Conservation (phyloP, 768 basidiomycete species). For the Chalciporus sphaerocephalus region DNA sequence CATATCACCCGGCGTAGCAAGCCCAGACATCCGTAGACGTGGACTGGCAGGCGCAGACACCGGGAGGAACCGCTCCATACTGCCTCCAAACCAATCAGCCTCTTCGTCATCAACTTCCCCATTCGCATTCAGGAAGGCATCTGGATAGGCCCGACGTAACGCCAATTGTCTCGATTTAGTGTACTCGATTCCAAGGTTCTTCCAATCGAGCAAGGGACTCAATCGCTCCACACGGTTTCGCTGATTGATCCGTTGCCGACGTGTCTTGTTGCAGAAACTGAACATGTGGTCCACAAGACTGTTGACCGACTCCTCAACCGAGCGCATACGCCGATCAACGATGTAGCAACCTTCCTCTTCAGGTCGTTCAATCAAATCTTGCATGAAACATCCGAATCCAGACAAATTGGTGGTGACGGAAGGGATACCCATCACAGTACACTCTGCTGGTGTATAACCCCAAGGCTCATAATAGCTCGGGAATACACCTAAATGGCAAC, state of each 20-base stretch:
- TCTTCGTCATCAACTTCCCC: slow-evolving; percentile 49
- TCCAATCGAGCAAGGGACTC: slow-evolving; percentile 94
- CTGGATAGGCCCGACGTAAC: slow-evolving; percentile 90
- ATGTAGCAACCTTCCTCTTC: slow-evolving; percentile 97
- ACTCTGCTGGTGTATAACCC: slow-evolving; percentile 97
- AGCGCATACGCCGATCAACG: slow-evolving; percentile 85
- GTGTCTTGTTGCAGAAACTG: slow-evolving; percentile 71
- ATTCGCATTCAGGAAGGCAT: slow-evolving; percentile 70
- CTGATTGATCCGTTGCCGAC: slow-evolving; percentile 98
- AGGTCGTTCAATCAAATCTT: slow-evolving; percentile 92
- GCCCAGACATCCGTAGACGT: slow-evolving; percentile 63
- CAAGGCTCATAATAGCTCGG: slow-evolving; percentile 96
- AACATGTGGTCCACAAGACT: slow-evolving; percentile 76
- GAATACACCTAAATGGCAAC: slow-evolving; percentile 98
- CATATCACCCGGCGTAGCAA: slow-evolving; percentile 90
- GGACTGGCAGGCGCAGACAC: slow-evolving; percentile 87
- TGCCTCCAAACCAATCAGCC: slow-evolving; percentile 36
- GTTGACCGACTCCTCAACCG: slow-evolving; percentile 87
- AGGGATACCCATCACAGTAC: slow-evolving; percentile 99
- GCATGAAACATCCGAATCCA: slow-evolving; percentile 98
- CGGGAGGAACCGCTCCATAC: slow-evolving; percentile 65
- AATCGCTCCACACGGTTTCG: slow-evolving; percentile 96
- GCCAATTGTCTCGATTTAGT: slow-evolving; percentile 91
- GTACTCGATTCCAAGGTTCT: slow-evolving; percentile 95
- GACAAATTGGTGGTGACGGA: slow-evolving; percentile 96